Evolutionary conservation across 2,329 filamentous ascomycete genomes (phyloP).

Genomic region (Thielaviopsis populi): DNA sequence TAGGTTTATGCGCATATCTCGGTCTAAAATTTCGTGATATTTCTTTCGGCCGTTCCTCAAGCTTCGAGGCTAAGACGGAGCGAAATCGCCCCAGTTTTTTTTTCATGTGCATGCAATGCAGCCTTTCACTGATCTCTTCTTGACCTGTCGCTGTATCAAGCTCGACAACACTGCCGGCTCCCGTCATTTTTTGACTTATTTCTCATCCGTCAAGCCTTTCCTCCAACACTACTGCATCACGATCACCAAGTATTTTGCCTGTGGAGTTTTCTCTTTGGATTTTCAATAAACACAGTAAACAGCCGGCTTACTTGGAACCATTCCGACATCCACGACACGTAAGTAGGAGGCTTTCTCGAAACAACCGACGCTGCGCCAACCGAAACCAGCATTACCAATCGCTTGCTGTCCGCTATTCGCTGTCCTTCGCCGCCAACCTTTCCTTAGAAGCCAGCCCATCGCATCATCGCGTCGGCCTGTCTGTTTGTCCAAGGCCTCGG

Average conservation of each 20-base stretch:
- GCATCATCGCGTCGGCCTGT: background rate
- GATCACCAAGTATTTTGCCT: background rate
- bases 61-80: background rate
- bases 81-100: slow-evolving; percentile 10
- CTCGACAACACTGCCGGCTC: background rate
- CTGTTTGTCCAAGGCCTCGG: background rate
- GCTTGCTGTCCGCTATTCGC: background rate
- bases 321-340: background rate
- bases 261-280: background rate
- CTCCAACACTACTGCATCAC: background rate
- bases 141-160: background rate
- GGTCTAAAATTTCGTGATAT: background rate
- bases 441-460: background rate
- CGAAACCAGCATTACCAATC: background rate
- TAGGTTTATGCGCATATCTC: background rate
- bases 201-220: background rate
- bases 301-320: background rate
- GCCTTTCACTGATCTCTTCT: background rate
- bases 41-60: background rate
- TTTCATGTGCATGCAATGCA: no score
- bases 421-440: background rate
- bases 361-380: background rate
- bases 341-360: background rate
- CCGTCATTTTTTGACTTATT: background rate
- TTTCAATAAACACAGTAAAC: background rate